A percentile compares a stretch with the other conserved stretches of the same genome.
Evolutionary conservation across 23 red algal genomes (phyloP).

Genomic region (Rhodosorus marinus): DNA sequence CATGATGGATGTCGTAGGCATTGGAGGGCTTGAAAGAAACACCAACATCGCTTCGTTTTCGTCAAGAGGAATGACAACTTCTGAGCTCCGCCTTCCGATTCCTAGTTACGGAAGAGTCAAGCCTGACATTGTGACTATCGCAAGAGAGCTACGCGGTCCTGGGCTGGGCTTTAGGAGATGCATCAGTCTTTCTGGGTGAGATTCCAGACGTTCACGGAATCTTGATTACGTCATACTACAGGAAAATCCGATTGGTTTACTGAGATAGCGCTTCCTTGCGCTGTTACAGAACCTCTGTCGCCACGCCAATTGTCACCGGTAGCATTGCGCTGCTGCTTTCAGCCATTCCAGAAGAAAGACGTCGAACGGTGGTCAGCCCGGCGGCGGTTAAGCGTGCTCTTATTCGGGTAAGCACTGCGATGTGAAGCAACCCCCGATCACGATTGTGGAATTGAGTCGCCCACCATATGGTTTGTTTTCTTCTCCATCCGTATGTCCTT

Average conservation of each 20-base stretch:
- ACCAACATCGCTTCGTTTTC: conserved; percentile 41
- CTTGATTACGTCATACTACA: no score
- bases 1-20: conserved; percentile 74
- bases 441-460: no score
- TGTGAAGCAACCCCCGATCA: no score
- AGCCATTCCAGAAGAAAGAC: conserved; percentile 17
- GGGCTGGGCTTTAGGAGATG: no score
- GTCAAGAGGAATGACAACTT: conserved; percentile 75
- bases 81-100: conserved; percentile 11
- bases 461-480: no score
- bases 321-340: conserved; percentile 36
- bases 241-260: no score
- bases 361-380: conserved; percentile 19
- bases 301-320: conserved; percentile 51
- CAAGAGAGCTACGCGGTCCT: conserved; percentile 20
- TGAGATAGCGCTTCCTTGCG: no score
- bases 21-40: conserved; percentile 63
- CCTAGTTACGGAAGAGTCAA: conserved; percentile 46
- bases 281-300: conserved; percentile 47
- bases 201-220: no score
- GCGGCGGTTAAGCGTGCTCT: conserved; percentile 34
- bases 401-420: no score
- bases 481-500: no score
- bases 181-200: no score
- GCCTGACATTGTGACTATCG: conserved; percentile 50